Percentiles rank a stretch among this genome's conserved stretches.
Conservation (phyloP, 805 yeast genomes). For the Clavispora carvajalis region DNA sequence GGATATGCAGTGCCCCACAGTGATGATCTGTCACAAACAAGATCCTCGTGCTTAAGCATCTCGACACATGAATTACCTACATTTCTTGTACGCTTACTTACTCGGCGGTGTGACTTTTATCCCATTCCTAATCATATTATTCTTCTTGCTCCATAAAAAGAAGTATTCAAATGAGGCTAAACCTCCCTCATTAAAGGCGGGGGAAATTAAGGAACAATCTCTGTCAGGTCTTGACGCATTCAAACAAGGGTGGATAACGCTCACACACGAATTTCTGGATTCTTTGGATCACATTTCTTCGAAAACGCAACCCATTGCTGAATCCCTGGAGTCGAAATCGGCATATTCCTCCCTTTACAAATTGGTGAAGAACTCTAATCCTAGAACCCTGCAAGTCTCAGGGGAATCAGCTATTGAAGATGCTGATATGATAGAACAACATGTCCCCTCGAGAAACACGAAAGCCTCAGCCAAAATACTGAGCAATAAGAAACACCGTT, state of each 20-base stretch:
- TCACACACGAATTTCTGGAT: constrained; percentile 66
- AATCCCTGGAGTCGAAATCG: constrained; percentile 39
- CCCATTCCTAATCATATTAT: constrained; percentile 46
- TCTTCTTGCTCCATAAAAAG: constrained; percentile 39
- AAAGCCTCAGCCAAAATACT: constrained; percentile 8
- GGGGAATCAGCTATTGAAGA: not conserved
- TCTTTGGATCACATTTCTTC: constrained; percentile 44
- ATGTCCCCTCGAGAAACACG: not conserved
- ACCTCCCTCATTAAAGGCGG: constrained; percentile 41
- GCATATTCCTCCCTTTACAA: constrained; percentile 61
- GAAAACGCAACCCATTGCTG: constrained; percentile 38
- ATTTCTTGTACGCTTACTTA: constrained; percentile 47
- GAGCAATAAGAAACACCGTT: constrained; percentile 49
- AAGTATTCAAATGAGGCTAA: constrained; percentile 14
- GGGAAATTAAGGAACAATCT: constrained; percentile 56
- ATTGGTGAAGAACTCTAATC: constrained; percentile 37
- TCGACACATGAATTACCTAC: constrained; percentile 7
- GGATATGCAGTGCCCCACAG: not conserved
- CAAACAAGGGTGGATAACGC: constrained; percentile 75
- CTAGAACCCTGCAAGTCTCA: not conserved
- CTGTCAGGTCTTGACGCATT: constrained; percentile 60
- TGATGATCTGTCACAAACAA: not conserved
- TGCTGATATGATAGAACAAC: not conserved
- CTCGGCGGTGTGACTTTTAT: constrained; percentile 80
- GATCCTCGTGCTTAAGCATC: not conserved